Conservation (phyloP, 441 rosid species). For the Arabidopsis lyrata region DNA sequence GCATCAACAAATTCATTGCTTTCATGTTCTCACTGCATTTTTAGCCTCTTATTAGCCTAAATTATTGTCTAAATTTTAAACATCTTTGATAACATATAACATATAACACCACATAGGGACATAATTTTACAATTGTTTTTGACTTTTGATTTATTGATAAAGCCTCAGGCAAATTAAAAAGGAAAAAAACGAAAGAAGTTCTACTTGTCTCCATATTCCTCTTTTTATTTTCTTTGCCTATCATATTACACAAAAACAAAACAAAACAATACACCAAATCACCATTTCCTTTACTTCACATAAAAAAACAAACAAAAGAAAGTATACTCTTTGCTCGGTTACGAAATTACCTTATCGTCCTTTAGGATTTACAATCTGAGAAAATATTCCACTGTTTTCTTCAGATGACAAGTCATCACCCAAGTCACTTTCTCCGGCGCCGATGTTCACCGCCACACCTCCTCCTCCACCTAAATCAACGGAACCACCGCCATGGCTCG, state of each 20-base stretch:
- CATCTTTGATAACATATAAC: slow-evolving; percentile 31
- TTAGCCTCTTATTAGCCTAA: neutral
- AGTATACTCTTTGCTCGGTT: neutral
- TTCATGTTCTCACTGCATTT: neutral
- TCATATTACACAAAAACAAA: slow-evolving; percentile 15
- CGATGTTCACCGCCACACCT: neutral
- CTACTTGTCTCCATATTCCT: slow-evolving; percentile 5
- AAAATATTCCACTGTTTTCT: slow-evolving; percentile 41
- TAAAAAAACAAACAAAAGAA: neutral
- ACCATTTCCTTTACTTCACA: neutral
- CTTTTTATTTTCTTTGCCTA: slow-evolving; percentile 1
- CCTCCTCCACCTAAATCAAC: slow-evolving; percentile 30
- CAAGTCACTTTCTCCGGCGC: slow-evolving; percentile 16
- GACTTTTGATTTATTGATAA: slow-evolving; percentile 2
- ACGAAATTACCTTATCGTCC: slow-evolving; percentile 45
- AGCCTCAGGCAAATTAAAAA: neutral
- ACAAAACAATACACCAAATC: slow-evolving; percentile 5
- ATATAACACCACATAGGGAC: slow-evolving; percentile 14
- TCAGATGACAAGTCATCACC: slow-evolving; percentile 40
- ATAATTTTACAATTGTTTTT: slow-evolving; percentile 26
- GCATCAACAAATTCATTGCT: neutral
- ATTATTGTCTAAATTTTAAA: neutral
- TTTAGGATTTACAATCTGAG: slow-evolving; percentile 48
- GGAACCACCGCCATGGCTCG: slow-evolving; percentile 22
- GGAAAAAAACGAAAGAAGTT: neutral